Conservation (phyloP, 2,329 filamentous ascomycete species). For the Paraphoma sp. region DNA sequence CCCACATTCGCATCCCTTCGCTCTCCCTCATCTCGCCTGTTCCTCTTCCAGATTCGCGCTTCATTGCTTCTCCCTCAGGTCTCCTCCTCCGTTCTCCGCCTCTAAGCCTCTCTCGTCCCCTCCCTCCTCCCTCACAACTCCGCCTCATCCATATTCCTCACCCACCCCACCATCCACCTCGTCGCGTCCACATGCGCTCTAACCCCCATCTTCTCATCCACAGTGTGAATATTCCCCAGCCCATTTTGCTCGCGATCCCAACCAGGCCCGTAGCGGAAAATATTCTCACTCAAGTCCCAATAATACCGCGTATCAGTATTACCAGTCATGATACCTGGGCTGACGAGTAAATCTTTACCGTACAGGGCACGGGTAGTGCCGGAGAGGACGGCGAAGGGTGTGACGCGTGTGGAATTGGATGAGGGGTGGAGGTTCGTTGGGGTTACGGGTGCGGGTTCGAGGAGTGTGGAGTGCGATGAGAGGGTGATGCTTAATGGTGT, state of each 20-base stretch:
- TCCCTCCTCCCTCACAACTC: conserved; percentile 28
- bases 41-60: no score
- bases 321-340: conserved; percentile 56
- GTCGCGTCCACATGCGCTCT: conserved; percentile 53
- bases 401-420: conserved; percentile 14
- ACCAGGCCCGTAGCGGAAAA: conserved; percentile 60
- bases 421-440: conserved; percentile 52
- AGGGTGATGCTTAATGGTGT: conserved; percentile 55
- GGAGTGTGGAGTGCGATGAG: conserved; percentile 46
- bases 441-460: conserved; percentile 65
- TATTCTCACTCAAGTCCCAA: conserved; percentile 60
- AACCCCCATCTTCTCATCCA: conserved; percentile 56
- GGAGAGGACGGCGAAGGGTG: conserved; percentile 46
- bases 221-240: conserved; percentile 57
- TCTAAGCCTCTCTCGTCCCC: no score
- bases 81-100: no score
- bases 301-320: conserved; percentile 63
- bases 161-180: conserved; percentile 52
- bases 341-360: conserved; percentile 48
- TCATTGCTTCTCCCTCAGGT: no score
- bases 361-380: conserved; percentile 54
- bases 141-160: conserved; percentile 55
- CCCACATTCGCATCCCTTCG: no score
- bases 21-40: no score
- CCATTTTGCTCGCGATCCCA: conserved; percentile 51